A percentile compares a stretch with the other conserved stretches of the same genome.
Conservation (phyloP, 108 stramenopile species). For the Fistulifera solaris region DNA sequence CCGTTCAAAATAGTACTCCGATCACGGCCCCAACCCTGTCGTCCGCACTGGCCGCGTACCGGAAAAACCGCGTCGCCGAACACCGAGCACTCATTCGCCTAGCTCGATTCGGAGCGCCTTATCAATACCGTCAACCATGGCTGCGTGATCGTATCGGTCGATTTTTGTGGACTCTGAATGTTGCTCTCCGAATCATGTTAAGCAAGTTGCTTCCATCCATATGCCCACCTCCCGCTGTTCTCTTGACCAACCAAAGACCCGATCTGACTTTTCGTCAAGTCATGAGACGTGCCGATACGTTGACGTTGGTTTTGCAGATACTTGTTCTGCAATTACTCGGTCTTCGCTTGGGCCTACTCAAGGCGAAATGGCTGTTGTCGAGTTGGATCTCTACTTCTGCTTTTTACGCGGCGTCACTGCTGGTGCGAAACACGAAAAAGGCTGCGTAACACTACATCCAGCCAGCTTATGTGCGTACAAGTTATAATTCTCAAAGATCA, state of each 20-base stretch:
- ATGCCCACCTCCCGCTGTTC: constrained; percentile 26
- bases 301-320: constrained; percentile 6
- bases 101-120: constrained; percentile 49
- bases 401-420: no score
- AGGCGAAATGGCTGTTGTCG: no score
- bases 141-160: constrained; percentile 24
- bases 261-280: constrained; percentile 37
- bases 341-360: no score
- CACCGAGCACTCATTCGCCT: constrained; percentile 36
- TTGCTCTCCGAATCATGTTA: constrained; percentile 39
- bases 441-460: no score
- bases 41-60: not conserved
- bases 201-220: constrained; percentile 32
- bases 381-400: no score
- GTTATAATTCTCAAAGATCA: no score
- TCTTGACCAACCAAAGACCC: constrained; percentile 14
- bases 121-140: constrained; percentile 58
- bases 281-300: constrained; percentile 36
- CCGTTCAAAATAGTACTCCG: not conserved
- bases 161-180: constrained; percentile 39
- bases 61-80: constrained; percentile 3
- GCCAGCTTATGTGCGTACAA: no score
- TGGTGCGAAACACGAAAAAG: no score
- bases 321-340: not conserved
- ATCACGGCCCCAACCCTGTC: not conserved